These are phyloP conservation scores for Lactarius hengduanensis DNA, from an alignment of 768 basidiomycete genomes.

Conservation along the genomic window DNA sequence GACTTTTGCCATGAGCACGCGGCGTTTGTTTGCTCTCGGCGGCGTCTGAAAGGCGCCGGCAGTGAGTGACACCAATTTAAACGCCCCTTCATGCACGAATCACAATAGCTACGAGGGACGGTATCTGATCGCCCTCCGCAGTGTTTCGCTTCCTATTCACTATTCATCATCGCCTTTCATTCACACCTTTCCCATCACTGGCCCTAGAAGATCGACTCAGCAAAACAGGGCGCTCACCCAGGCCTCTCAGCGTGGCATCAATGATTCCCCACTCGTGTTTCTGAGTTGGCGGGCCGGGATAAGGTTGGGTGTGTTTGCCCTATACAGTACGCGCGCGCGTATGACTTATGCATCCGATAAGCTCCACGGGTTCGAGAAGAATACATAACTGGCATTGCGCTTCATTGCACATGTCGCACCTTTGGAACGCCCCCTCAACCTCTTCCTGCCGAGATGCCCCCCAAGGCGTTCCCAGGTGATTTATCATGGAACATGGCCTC, in stretches of 20 bases:
- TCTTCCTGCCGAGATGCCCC: slow-evolving; percentile 7
- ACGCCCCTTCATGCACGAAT: no score
- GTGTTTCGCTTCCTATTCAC: neutral
- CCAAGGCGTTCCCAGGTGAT: slow-evolving; percentile 17
- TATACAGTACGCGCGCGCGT: no score
- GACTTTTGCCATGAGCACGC: no score
- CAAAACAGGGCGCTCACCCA: neutral
- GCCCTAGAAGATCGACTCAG: no score
- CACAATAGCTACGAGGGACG: neutral
- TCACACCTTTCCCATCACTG: neutral
- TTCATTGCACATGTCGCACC: neutral
- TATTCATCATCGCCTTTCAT: neutral
- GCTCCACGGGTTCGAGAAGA: neutral
- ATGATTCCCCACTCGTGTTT: neutral
- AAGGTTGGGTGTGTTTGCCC: no score
- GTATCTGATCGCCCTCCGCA: neutral
- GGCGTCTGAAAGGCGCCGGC: no score
- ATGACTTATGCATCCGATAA: slow-evolving; percentile 5
- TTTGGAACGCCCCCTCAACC: neutral
- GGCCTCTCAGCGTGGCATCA: no score
- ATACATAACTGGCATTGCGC: neutral
- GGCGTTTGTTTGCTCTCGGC: no score
- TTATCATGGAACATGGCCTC: neutral
- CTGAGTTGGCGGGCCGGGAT: neutral
- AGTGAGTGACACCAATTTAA: no score